Evolutionary conservation across 768 basidiomycete species (phyloP), one percentile per base, ranked within the genome.

Genomic region (Pulveroboletus sp.): DNA sequence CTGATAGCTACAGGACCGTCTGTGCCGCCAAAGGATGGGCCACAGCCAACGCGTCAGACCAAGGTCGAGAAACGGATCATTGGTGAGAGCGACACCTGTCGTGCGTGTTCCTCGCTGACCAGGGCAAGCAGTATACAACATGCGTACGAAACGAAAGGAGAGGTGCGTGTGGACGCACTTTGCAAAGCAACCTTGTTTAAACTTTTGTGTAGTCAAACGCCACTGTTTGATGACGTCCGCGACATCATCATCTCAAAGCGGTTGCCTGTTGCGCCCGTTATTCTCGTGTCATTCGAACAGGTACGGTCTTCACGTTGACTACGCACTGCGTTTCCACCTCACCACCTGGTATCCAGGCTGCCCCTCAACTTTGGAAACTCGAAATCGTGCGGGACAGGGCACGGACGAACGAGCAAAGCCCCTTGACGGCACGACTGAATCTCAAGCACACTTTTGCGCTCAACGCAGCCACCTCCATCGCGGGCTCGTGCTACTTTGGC

Each of bases 401-500:
- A 16, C 64, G 72, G 23, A 75, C 74, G 26, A 68, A 69, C 31
- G 47, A 55, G 1, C 29, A 17, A 11, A 50, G 48, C 6, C 42
- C 47, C 16, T 16, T 50, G 60, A 56, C 54, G n/a, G 55, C 57
- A 5, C 63, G 66, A 22, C 50, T 68, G 17, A 55, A 46, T 22
- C 67, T 74, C 31, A 81, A 82, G 42, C 86, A 88, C 53, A 83
- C 86, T 0, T 90, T 88, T 74, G 55, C 51, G 23, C 83, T 86
- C 10, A 86, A 82, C 59, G 67, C 67, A 3, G 58, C 73, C 10
- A 83, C 85, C 22, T 80, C 86, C 51, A 88, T 89, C 58, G 83
- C 86, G 0, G 89, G 89, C 0, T 81, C 84, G 7, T 86, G 85
- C 53, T 86, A 89, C 63, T 89, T 91, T 54, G 88, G 86, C 23